These are phyloP conservation scores for Debaryomyces psychrophilus DNA, from an alignment of 1,139 yeast species.

Conservation along the genomic window DNA sequence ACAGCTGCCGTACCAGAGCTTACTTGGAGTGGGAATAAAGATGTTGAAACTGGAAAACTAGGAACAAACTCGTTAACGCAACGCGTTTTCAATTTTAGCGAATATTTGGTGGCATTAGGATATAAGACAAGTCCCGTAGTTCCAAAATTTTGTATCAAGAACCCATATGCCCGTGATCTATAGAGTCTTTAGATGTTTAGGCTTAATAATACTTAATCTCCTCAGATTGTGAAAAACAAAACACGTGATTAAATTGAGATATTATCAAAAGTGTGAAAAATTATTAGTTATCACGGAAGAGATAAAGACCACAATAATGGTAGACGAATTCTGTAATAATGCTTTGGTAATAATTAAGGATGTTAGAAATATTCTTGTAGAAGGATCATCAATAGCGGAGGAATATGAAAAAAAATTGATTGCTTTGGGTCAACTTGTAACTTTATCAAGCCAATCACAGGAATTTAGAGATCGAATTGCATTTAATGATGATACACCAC, in stretches of 20 bases:
- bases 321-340: neutral
- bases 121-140: slow-evolving; percentile 42
- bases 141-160: slow-evolving; percentile 42
- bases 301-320: neutral
- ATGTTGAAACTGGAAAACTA: slow-evolving; percentile 29
- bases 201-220: neutral
- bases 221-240: neutral
- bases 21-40: slow-evolving; percentile 50
- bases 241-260: neutral
- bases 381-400: neutral
- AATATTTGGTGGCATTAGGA: slow-evolving; percentile 44
- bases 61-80: slow-evolving; percentile 39
- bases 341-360: neutral
- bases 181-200: slow-evolving; percentile 15
- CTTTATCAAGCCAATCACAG: slow-evolving; percentile 8
- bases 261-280: neutral
- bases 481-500: neutral
- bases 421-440: slow-evolving; percentile 9
- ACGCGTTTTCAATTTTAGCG: slow-evolving; percentile 48
- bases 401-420: slow-evolving; percentile 1
- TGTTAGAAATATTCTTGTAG: neutral
- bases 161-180: slow-evolving; percentile 48
- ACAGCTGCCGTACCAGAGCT: slow-evolving; percentile 52
- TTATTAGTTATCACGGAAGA: neutral
- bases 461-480: slow-evolving; percentile 7